A percentile compares a stretch with the other conserved stretches of the same genome.
phyloP scores from a whole-genome alignment of 495 filamentous ascomycete species.

The Penicillium riverlandense region DNA sequence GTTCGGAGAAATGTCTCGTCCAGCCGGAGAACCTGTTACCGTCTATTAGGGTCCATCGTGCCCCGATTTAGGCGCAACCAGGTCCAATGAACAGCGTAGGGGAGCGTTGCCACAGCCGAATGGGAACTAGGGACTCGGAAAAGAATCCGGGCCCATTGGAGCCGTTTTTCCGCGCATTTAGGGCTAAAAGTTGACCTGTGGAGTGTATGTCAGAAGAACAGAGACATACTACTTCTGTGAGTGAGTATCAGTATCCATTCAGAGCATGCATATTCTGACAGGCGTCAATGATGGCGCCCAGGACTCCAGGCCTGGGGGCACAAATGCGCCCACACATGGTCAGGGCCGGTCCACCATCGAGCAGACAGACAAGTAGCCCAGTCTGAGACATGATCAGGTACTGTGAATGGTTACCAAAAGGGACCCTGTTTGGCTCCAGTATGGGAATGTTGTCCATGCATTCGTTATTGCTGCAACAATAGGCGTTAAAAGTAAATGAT shows the following conservation, averaged over 20 bases:
- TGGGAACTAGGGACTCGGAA: slow-evolving; percentile 10
- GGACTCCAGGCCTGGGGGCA: background rate
- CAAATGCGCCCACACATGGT: background rate
- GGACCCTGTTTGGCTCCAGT: no score
- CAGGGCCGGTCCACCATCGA: background rate
- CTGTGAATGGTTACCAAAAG: no score
- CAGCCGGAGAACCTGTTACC: background rate
- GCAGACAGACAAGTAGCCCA: background rate
- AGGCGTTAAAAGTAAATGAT: background rate
- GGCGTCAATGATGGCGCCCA: no score
- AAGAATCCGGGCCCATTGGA: slow-evolving; percentile 13
- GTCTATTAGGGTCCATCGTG: background rate
- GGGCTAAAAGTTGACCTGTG: no score
- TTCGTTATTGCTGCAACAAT: background rate
- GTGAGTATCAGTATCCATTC: no score
- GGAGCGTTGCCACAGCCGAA: slow-evolving; percentile 5
- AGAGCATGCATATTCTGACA: no score
- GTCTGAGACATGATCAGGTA: background rate
- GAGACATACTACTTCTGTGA: no score
- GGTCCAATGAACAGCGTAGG: no score
- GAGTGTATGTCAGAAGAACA: no score
- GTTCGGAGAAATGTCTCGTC: background rate
- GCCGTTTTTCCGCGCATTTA: no score
- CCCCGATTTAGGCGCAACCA: background rate
- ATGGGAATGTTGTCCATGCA: no score